Conservation (phyloP, 139 green algal species). For the Microglena sp. region DNA sequence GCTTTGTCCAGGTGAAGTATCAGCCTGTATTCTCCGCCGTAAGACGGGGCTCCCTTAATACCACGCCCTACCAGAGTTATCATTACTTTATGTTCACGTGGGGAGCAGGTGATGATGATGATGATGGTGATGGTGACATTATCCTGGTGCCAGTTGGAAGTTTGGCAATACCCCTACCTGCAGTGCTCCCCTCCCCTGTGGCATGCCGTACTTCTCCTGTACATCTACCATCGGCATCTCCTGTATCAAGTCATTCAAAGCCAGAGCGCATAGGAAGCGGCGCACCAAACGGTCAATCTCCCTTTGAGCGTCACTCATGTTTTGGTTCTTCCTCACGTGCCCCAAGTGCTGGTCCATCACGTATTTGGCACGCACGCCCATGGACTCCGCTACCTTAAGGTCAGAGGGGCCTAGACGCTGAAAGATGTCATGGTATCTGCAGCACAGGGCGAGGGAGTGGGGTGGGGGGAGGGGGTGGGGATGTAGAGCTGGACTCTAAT, state of each 20-base stretch:
- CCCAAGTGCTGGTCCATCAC: conserved; percentile 23
- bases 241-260: conserved; percentile 68
- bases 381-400: conserved; percentile 30
- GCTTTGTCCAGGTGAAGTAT: too few species aligned
- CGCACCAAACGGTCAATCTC: conserved; percentile 36
- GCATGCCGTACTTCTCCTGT: conserved; percentile 43
- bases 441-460: not conserved
- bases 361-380: conserved; percentile 34
- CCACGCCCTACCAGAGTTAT: too few species aligned
- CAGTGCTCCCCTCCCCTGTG: too few species aligned
- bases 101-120: too few species aligned
- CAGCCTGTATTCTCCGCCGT: too few species aligned
- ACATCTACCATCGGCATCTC: conserved; percentile 40
- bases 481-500: too few species aligned
- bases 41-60: too few species aligned
- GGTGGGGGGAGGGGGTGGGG: not conserved
- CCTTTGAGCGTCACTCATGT: conserved; percentile 9
- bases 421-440: conserved; percentile 16
- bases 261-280: conserved; percentile 57
- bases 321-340: not conserved
- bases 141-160: too few species aligned
- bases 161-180: too few species aligned
- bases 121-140: too few species aligned
- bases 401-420: conserved; percentile 16
- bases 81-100: too few species aligned